Conservation (phyloP, 345 rosid genomes). For the Syzygium jambos region DNA sequence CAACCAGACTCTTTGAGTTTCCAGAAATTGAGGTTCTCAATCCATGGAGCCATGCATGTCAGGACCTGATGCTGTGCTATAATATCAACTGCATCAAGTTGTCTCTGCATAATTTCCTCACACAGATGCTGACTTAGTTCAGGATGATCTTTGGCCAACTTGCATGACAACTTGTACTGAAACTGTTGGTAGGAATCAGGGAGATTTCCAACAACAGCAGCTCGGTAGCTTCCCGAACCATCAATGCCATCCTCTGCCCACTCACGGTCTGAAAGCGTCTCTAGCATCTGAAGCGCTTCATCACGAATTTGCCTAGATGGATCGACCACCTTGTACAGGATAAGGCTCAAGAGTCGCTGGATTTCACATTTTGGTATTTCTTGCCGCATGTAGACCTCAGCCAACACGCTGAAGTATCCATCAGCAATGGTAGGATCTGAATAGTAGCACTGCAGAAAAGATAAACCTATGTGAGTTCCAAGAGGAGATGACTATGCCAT, state of each 20-base stretch:
- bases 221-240: conserved; percentile 91
- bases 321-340: conserved; percentile 96
- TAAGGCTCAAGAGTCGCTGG: conserved; percentile 91
- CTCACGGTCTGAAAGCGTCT: conserved; percentile 94
- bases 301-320: conserved; percentile 97
- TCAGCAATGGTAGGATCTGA: conserved; percentile 95
- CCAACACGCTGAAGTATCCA: conserved; percentile 95
- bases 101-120: conserved; percentile 99
- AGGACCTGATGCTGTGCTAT: conserved; percentile 99
- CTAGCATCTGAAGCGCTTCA: conserved; percentile 99
- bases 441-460: conserved; percentile 73
- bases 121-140: conserved; percentile 94
- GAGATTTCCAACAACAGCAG: conserved; percentile 97
- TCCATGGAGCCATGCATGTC: conserved; percentile 99
- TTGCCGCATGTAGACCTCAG: conserved; percentile 99
- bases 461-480: conserved; percentile 1
- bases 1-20: conserved; percentile 98
- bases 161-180: conserved; percentile 93
- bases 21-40: conserved; percentile 98
- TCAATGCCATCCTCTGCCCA: conserved; percentile 97
- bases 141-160: conserved; percentile 97
- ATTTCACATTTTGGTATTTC: conserved; percentile 96
- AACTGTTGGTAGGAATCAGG: conserved; percentile 99
- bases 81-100: conserved; percentile 98
- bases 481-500: not conserved